phyloP scores from a whole-genome alignment of 2,329 filamentous ascomycete species.

The Ophiocordyceps robertsii region DNA sequence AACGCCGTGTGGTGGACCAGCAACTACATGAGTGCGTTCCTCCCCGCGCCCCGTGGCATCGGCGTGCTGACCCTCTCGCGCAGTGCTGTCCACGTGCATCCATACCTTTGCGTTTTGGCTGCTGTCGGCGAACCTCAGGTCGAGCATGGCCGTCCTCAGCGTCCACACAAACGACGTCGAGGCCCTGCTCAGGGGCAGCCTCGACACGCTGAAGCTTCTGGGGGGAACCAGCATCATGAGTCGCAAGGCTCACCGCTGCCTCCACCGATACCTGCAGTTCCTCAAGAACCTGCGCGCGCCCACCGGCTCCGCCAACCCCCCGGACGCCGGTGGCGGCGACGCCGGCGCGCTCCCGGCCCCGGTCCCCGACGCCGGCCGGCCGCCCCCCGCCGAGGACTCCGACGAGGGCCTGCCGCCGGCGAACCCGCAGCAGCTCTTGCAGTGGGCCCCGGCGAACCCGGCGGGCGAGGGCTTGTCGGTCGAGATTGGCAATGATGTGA shows the following conservation, averaged over 20 bases:
- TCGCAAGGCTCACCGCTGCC: conserved; percentile 9
- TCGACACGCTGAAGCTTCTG: conserved; percentile 7
- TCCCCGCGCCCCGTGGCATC: neutral
- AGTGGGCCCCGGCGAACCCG: too few relatives aligned
- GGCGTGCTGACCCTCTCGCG: neutral
- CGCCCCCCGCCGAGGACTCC: too few relatives aligned
- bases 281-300: conserved; percentile 5
- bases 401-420: too few relatives aligned
- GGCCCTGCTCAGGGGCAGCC: conserved; percentile 2
- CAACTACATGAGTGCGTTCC: conserved; percentile 15
- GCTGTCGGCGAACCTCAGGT: conserved; percentile 5
- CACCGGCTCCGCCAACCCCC: neutral
- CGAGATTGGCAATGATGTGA: neutral
- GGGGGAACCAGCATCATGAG: conserved; percentile 10
- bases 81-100: conserved; percentile 13
- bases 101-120: conserved; percentile 15
- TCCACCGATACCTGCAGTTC: conserved; percentile 7
- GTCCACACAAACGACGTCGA: conserved; percentile 6
- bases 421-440: too few relatives aligned
- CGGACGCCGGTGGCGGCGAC: neutral
- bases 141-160: conserved; percentile 1
- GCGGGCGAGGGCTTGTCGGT: neutral
- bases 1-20: conserved; percentile 18
- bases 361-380: too few relatives aligned
- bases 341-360: too few relatives aligned